Conservation (phyloP, 768 basidiomycete genomes). For the Melanogaster broomeanus region DNA sequence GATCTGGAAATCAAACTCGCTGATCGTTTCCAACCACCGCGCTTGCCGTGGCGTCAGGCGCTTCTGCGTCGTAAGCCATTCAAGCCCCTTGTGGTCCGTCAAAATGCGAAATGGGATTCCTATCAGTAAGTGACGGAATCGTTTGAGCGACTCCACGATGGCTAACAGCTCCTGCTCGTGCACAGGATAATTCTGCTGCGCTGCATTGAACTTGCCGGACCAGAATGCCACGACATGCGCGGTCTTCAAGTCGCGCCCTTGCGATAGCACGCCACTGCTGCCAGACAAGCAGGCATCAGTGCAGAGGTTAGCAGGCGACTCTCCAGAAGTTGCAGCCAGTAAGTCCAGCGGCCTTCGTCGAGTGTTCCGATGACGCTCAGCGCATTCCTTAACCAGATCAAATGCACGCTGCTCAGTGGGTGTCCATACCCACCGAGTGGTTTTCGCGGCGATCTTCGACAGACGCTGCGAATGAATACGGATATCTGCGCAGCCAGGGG, state of each 20-base stretch:
- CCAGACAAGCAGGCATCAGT: constrained; percentile 27
- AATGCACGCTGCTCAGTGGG: constrained; percentile 34
- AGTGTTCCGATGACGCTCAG: constrained; percentile 15
- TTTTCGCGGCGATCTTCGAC: constrained; percentile 11
- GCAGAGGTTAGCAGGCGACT: constrained; percentile 15
- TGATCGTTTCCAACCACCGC: constrained; percentile 27
- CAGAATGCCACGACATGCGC: constrained; percentile 24
- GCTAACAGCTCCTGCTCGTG: constrained; percentile 40
- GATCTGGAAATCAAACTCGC: constrained; percentile 30
- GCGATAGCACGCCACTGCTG: constrained; percentile 16
- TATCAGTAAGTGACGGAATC: constrained; percentile 24
- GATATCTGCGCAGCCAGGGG: constrained; percentile 33
- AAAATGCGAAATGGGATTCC: constrained; percentile 22
- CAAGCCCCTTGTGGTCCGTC: constrained; percentile 32
- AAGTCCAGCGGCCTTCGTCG: constrained; percentile 23
- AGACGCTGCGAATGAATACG: constrained; percentile 42
- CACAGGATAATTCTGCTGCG: constrained; percentile 37
- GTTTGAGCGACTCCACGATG: constrained; percentile 39
- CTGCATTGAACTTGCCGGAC: constrained; percentile 27
- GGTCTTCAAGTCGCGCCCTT: constrained; percentile 17
- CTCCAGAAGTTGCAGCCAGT: not conserved
- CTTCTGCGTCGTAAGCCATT: constrained; percentile 19
- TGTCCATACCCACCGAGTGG: constrained; percentile 24
- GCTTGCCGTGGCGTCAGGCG: constrained; percentile 25
- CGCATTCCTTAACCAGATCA: constrained; percentile 28